Evolutionary conservation across 2,329 filamentous ascomycete genomes (phyloP), one percentile per base, ranked within the genome.

Genomic region (Didymosphaeria variabile): DNA sequence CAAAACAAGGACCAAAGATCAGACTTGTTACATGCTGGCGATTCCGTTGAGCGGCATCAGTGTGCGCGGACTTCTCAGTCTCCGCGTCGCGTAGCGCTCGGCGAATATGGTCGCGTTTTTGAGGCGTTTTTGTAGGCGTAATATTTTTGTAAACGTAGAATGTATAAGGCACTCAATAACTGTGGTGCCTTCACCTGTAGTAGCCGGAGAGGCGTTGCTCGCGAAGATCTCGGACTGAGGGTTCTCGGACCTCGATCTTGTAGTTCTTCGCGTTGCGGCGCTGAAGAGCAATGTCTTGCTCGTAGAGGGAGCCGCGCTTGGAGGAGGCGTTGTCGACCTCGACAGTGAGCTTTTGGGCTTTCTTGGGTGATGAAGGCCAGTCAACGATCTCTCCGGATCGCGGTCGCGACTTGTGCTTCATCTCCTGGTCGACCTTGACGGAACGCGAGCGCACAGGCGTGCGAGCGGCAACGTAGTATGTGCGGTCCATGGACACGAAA

Each of bases 401-500:
- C 54, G 75, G 74, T 56, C 75, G 72, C 42, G 73, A 67, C 66
- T 71, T 75, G 59, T 63, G 46, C 68, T 69, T 72, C 17, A 68
- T 54, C 31, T 70, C 59, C 49, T 77, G 70, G 60, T 75, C 73
- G 42, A 78, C 55, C 68, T 76, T 76, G 68, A 77, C 70, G 2
- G 75, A 72, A 56, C 66, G 64, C 21, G 65, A 63, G 50, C 73
- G 71, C 53, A 67, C 51, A 17, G 72, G 65, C 57, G 72, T 71
- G 62, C 79, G 79, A 34, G 79, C 69, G n/a, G 78, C 70, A 36
- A 80, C 72, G 59, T 79, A 77, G 69, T 81, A 81, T 65, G 71
- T 76, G 57, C 72, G 70, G 67, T 82, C 80, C 75, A 81, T 80
- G 72, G 76, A 80, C 65, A 82, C 72, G 62, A 82, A 77, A 15